These are phyloP conservation scores for Xylariomycetidae sp. DNA, from an alignment of 2,329 filamentous ascomycete genomes.

Conservation along the genomic window DNA sequence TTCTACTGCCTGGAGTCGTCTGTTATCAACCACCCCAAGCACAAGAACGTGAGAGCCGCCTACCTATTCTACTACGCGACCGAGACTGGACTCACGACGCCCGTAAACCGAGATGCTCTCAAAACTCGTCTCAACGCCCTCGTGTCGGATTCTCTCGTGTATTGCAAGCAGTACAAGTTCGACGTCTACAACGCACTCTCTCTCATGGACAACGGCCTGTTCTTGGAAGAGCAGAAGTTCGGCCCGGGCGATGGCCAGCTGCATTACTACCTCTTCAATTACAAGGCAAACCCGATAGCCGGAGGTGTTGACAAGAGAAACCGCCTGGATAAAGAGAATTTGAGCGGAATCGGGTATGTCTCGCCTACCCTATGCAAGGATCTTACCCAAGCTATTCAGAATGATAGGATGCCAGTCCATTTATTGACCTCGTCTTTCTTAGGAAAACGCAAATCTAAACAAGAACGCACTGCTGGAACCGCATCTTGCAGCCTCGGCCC, in stretches of 20 bases:
- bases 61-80: conserved; percentile 98
- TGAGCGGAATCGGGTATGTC: conserved; percentile 86
- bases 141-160: conserved; percentile 78
- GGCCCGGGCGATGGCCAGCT: conserved; percentile 90
- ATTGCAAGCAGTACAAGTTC: conserved; percentile 79
- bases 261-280: conserved; percentile 98
- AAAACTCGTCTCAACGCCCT: conserved; percentile 78
- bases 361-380: no score
- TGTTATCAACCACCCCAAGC: conserved; percentile 76
- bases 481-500: no score
- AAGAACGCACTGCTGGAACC: no score
- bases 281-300: conserved; percentile 77
- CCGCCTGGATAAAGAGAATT: conserved; percentile 67
- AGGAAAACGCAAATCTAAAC: conserved; percentile 28
- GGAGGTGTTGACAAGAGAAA: conserved; percentile 82
- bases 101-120: conserved; percentile 53
- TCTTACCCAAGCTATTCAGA: no score
- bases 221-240: conserved; percentile 91
- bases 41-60: conserved; percentile 77
- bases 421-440: no score
- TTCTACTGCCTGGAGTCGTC: conserved; percentile 95
- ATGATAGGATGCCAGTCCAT: no score
- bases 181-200: conserved; percentile 97
- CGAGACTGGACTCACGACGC: conserved; percentile 64
- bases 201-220: conserved; percentile 87